phyloP scores from a whole-genome alignment of 148 eudicot species.

The Polygonum aviculare region DNA sequence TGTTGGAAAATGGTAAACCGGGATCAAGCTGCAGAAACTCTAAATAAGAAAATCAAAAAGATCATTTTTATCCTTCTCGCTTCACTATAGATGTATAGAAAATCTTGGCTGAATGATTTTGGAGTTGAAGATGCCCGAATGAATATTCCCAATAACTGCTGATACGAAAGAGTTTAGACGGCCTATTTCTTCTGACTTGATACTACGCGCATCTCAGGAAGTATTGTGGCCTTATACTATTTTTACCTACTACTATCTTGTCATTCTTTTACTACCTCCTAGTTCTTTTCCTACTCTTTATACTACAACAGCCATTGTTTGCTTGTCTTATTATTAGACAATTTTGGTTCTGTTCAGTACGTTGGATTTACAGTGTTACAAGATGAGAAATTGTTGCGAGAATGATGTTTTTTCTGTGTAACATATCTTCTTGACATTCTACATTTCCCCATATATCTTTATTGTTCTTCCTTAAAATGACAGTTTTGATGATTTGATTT shows the following conservation, averaged over 20 bases:
- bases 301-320: background rate
- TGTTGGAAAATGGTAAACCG: background rate
- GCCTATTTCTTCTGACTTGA: background rate
- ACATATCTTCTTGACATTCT: constrained; percentile 3
- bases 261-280: constrained; percentile 7
- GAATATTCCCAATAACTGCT: background rate
- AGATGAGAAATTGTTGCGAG: background rate
- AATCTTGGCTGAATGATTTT: constrained; percentile 6
- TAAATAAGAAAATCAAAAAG: background rate
- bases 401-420: constrained; percentile 1
- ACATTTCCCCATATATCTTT: background rate
- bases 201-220: background rate
- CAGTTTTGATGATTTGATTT: background rate
- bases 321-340: background rate
- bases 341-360: background rate
- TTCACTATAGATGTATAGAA: constrained; percentile 3
- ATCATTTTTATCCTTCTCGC: background rate
- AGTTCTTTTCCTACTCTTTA: background rate
- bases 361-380: background rate
- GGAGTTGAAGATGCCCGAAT: constrained; percentile 2
- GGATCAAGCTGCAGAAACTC: constrained; percentile 1
- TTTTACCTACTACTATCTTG: background rate
- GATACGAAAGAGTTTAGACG: constrained; percentile 7
- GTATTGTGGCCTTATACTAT: constrained; percentile 6
- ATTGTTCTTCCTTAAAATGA: background rate